Base-by-base conservation (phyloP, 2,329 filamentous ascomycete species). In the Hawksworthiomyces lignivorus region DNA sequence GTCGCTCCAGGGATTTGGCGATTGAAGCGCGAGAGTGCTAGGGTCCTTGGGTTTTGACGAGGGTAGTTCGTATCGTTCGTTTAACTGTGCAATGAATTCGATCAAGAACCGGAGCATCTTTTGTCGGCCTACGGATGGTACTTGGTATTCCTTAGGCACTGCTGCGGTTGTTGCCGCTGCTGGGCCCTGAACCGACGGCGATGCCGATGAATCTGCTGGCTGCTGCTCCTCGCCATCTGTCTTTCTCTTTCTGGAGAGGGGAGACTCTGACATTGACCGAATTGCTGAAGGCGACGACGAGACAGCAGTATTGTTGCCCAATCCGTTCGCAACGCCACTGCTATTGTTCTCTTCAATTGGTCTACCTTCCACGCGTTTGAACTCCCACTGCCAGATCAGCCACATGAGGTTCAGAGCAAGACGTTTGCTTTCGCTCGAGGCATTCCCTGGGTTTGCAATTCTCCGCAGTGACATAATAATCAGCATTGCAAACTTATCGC, bases 101-200 rank as follows among this genome's bases (percentile, higher is more conserved):
- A 97, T 85, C 24, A 98, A 75, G 56, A 97, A 98, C 62, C 95
- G 96, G 36, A 96, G 75, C 68, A 98, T 83, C 60, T 87, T 83
- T 32, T 81, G 75, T 17, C 89, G 78, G 41, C 84, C 78, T 1
- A 75, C 60, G 1, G 73, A 59, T 8, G 84, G 77, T 20, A 90
- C 80, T 47, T 75, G 70, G 51, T 85, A 89, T 43, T 88, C 84
- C 46, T 72, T 71, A 36, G 80, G 80, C 20, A 62, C 58, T 7
- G 65, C 61, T 1, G 12, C 12, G 8, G 36, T 9, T 27, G 39
- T 8, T 10, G 24, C 10, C 66, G 62, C 27, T 57, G 59, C 47
- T 22, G 67, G 4, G 19, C 19, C 32, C 14, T 22, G 33, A 9
- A 36, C n/a, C 5, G 33, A 9, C 14, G 44, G 32, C 18, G 44